Conservation (phyloP, 495 filamentous ascomycete species). For the Penicillium chermesinum region DNA sequence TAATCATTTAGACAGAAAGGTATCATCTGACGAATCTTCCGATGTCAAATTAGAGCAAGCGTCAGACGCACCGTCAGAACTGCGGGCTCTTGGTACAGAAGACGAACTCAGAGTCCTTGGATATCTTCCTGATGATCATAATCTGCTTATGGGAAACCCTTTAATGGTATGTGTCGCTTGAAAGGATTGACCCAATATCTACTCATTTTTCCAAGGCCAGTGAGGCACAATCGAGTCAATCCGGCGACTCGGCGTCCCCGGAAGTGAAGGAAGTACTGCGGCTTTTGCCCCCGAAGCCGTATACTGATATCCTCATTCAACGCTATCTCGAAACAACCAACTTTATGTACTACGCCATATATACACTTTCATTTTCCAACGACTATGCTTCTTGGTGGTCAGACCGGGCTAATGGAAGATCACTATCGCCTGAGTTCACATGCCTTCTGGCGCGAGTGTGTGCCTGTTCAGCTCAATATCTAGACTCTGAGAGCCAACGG, state of each 20-base stretch:
- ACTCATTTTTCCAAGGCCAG: too few relatives aligned
- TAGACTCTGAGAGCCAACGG: slow-evolving; percentile 29
- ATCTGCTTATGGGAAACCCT: slow-evolving; percentile 5
- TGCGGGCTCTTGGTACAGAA: slow-evolving; percentile 5
- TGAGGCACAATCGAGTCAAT: too few relatives aligned
- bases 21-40: neutral
- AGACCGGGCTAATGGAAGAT: slow-evolving; percentile 19
- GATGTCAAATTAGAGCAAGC: neutral
- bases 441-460: slow-evolving; percentile 48
- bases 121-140: slow-evolving; percentile 21
- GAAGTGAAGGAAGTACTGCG: slow-evolving; percentile 25
- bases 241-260: neutral
- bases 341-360: slow-evolving; percentile 46
- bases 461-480: slow-evolving; percentile 45
- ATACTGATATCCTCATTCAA: slow-evolving; percentile 45
- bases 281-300: slow-evolving; percentile 26
- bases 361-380: slow-evolving; percentile 41
- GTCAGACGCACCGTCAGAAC: neutral
- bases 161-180: too few relatives aligned
- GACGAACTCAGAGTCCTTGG: slow-evolving; percentile 21
- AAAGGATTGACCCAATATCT: too few relatives aligned
- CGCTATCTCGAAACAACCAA: slow-evolving; percentile 45
- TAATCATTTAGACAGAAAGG: neutral
- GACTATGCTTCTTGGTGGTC: slow-evolving; percentile 49
- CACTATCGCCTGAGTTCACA: slow-evolving; percentile 41